These are phyloP conservation scores for Lipomyces japonicus DNA, from an alignment of 805 yeast genomes.

Conservation along the genomic window DNA sequence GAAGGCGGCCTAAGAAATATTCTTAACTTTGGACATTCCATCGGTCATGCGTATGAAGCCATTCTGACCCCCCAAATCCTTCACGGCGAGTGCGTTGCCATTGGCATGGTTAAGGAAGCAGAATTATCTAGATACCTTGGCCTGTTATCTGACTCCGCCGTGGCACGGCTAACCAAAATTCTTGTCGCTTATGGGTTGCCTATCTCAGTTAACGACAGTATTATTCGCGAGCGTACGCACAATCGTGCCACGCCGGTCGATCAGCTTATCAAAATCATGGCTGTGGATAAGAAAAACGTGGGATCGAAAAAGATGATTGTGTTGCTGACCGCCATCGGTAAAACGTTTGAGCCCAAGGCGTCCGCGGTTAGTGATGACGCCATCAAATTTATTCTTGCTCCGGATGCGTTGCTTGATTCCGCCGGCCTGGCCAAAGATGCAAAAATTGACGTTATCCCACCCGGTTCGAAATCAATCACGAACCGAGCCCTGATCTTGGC, in stretches of 20 bases:
- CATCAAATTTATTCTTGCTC: slow-evolving; percentile 75
- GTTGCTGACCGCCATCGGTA: slow-evolving; percentile 76
- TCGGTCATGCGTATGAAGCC: slow-evolving; percentile 99
- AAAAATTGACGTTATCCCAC: slow-evolving; percentile 63
- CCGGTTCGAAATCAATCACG: slow-evolving; percentile 96
- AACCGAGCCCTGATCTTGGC: slow-evolving; percentile 92
- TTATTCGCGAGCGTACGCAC: slow-evolving; percentile 64
- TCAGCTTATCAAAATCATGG: slow-evolving; percentile 73
- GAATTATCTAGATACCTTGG: slow-evolving; percentile 92
- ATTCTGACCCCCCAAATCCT: slow-evolving; percentile 91
- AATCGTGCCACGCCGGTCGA: slow-evolving; percentile 75
- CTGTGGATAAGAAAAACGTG: slow-evolving; percentile 94
- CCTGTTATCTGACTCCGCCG: slow-evolving; percentile 84
- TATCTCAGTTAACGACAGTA: slow-evolving; percentile 65
- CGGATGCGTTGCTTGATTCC: slow-evolving; percentile 59
- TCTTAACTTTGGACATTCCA: slow-evolving; percentile 92
- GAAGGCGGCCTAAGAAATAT: slow-evolving; percentile 92
- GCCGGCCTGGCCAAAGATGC: slow-evolving; percentile 37
- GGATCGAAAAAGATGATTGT: slow-evolving; percentile 88
- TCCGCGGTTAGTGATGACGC: slow-evolving; percentile 78
- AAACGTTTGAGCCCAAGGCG: slow-evolving; percentile 84
- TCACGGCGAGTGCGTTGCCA: slow-evolving; percentile 99
- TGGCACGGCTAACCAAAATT: slow-evolving; percentile 80
- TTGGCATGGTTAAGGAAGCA: slow-evolving; percentile 92
- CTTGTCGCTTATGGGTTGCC: slow-evolving; percentile 85